These are phyloP conservation scores for Dendryphion nanum DNA, from an alignment of 2,329 filamentous ascomycete genomes.

Conservation along the genomic window DNA sequence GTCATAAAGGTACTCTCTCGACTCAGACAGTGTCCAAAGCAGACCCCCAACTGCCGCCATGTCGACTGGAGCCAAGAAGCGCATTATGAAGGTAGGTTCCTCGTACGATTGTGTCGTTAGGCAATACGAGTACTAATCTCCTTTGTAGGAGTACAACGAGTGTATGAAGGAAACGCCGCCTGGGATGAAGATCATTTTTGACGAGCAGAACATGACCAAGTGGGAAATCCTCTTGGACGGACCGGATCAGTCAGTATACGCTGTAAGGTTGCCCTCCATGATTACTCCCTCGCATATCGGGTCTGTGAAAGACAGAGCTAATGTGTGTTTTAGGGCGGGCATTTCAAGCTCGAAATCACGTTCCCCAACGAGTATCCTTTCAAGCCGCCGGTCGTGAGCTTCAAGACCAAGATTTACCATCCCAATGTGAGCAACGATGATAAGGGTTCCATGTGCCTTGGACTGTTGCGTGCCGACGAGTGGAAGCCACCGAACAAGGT, in stretches of 20 bases:
- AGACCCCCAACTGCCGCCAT: conserved; percentile 22
- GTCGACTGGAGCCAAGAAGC: conserved; percentile 43
- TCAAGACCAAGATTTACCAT: conserved; percentile 91
- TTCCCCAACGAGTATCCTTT: conserved; percentile 85
- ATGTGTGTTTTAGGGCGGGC: conserved; percentile 60
- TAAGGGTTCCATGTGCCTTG: conserved; percentile 81
- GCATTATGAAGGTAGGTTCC: conserved; percentile 43
- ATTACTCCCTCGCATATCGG: too few relatives aligned
- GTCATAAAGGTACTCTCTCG: background rate
- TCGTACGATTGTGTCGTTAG: background rate
- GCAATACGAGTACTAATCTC: conserved; percentile 1
- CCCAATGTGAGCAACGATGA: conserved; percentile 90
- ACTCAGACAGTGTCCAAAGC: too few relatives aligned
- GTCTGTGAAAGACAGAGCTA: too few relatives aligned
- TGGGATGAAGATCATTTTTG: conserved; percentile 44
- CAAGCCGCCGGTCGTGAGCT: conserved; percentile 77
- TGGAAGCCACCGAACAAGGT: conserved; percentile 90
- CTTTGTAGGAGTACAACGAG: conserved; percentile 35
- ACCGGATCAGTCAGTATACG: conserved; percentile 63
- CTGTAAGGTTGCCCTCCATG: conserved; percentile 57
- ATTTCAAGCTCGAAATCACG: conserved; percentile 69
- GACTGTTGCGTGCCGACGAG: conserved; percentile 77
- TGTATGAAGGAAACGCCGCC: conserved; percentile 35
- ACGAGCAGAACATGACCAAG: conserved; percentile 64
- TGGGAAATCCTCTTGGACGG: conserved; percentile 69